Base-by-base conservation (phyloP, 495 filamentous ascomycete species). In the Aspergillus nanangensis region DNA sequence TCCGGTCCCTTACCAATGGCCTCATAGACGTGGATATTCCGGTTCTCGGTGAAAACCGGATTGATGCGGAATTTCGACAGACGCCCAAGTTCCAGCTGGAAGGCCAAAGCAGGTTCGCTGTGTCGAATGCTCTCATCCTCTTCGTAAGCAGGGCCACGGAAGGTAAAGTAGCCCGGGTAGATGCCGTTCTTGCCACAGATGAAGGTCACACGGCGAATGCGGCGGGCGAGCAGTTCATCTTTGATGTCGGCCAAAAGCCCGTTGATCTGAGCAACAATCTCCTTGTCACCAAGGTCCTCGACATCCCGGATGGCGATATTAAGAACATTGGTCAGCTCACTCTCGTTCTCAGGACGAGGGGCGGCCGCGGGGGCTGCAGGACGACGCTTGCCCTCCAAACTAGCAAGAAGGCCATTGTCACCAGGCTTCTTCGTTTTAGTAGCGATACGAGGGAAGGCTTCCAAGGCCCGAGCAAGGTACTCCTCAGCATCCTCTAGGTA, bases 21-120 rank as follows among this genome's bases (percentile, higher is more conserved):
- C 71, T 97, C 90, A 70, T 97, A 98, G 40, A 98, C 90, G 70
- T 97, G 94, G 49, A 98, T 96, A 72, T 94, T 96, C 50, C 92
- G 83, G 72, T 98, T 98, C 67, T 97, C 92, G 0, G 94, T 97
- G 75, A 98, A 98, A 34, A 97, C 88, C 1, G 93, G 91, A 69
- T 89, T 93, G 72, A 97, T 92, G 66, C 86, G 83, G 82, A 98
- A 98, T 65, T 96, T 97, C 57, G 88, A 86, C 33, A 98, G 81
- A 68, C 93, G 84, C 17, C 85, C 83, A 47, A 98, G 79, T 66
- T 98, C 93, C 56, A 96, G 83, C 77, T 98, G 93, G 87, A 97
- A 98, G 57, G 93, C 90, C 57, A 96, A 72, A 39, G 93, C 92
- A 33, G 93, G 93, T 70, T 98, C 93, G 48, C 82, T 91, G 69